Conservation (phyloP, 2,329 filamentous ascomycete species). For the Achaetomium macrosporum region DNA sequence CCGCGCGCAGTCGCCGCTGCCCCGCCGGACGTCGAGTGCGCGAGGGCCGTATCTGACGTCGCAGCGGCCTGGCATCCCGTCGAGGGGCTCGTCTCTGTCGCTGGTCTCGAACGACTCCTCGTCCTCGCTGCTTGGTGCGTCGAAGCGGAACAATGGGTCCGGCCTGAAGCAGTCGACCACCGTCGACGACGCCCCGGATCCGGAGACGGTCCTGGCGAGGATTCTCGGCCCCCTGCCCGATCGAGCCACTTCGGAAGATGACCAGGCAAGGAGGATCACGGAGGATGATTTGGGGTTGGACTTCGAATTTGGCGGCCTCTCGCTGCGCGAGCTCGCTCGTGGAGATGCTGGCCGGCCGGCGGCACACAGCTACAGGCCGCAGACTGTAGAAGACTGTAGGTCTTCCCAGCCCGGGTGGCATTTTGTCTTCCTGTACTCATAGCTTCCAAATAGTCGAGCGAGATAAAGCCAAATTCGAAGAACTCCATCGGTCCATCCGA, state of each 20-base stretch:
- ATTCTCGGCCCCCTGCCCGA: slow-evolving; percentile 33
- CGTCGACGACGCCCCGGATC: slow-evolving; percentile 55
- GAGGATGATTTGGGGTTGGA: slow-evolving; percentile 55
- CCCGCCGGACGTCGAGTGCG: slow-evolving; percentile 60
- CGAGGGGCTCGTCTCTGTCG: slow-evolving; percentile 72
- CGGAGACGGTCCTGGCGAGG: slow-evolving; percentile 60
- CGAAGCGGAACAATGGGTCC: slow-evolving; percentile 62
- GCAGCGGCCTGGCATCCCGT: slow-evolving; percentile 60
- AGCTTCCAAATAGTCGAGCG: slow-evolving; percentile 54
- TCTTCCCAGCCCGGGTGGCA: slow-evolving; percentile 6
- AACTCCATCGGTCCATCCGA: slow-evolving; percentile 80
- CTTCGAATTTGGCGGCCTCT: slow-evolving; percentile 73
- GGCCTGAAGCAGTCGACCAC: slow-evolving; percentile 55
- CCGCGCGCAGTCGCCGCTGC: slow-evolving; percentile 66
- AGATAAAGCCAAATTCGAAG: slow-evolving; percentile 80
- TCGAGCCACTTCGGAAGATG: slow-evolving; percentile 12
- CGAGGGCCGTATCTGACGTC: slow-evolving; percentile 64
- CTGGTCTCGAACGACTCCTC: slow-evolving; percentile 72
- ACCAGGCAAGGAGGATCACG: slow-evolving; percentile 29
- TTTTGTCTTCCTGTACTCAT: slow-evolving; percentile 16
- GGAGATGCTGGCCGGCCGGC: slow-evolving; percentile 27
- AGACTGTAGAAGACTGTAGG: slow-evolving; percentile 67
- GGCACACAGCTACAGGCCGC: slow-evolving; percentile 42
- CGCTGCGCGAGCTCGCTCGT: slow-evolving; percentile 64
- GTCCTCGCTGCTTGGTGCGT: slow-evolving; percentile 63